phyloP scores from a whole-genome alignment of 202 grass and related monocot species.

The Hordeum pubiflorum region DNA sequence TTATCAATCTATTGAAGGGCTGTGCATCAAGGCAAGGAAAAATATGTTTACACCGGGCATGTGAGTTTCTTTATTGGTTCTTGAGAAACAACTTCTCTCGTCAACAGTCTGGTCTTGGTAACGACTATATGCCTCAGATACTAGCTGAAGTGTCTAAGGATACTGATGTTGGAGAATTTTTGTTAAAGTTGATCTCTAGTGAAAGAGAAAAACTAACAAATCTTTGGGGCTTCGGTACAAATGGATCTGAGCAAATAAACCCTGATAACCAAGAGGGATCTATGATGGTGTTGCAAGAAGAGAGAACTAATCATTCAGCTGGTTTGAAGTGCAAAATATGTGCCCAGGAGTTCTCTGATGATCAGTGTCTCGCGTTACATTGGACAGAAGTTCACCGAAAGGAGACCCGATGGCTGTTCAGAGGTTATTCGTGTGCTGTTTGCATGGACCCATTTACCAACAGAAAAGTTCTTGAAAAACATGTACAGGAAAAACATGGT shows the following conservation, averaged over 20 bases:
- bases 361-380: conserved; percentile 68
- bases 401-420: conserved; percentile 84
- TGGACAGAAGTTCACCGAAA: conserved; percentile 85
- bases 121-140: conserved; percentile 53
- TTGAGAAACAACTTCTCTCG: conserved; percentile 63
- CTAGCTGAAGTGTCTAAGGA: conserved; percentile 60
- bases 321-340: conserved; percentile 82
- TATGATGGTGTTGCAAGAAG: conserved; percentile 15
- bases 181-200: conserved; percentile 73
- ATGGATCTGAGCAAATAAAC: conserved; percentile 44
- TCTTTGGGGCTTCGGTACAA: conserved; percentile 59
- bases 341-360: conserved; percentile 55
- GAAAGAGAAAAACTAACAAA: conserved; percentile 83
- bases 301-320: conserved; percentile 27
- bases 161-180: conserved; percentile 59
- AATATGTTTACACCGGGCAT: conserved; percentile 69
- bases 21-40: conserved; percentile 83
- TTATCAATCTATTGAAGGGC: conserved; percentile 64
- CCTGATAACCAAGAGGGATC: conserved; percentile 39
- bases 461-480: conserved; percentile 81
- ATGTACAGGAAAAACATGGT: conserved; percentile 80
- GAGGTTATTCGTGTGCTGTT: conserved; percentile 93
- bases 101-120: conserved; percentile 43
- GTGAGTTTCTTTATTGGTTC: conserved; percentile 90
- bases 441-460: conserved; percentile 91